Base-by-base conservation (phyloP, 371 early-diverging fungal species). In the Rozella allomycis region DNA sequence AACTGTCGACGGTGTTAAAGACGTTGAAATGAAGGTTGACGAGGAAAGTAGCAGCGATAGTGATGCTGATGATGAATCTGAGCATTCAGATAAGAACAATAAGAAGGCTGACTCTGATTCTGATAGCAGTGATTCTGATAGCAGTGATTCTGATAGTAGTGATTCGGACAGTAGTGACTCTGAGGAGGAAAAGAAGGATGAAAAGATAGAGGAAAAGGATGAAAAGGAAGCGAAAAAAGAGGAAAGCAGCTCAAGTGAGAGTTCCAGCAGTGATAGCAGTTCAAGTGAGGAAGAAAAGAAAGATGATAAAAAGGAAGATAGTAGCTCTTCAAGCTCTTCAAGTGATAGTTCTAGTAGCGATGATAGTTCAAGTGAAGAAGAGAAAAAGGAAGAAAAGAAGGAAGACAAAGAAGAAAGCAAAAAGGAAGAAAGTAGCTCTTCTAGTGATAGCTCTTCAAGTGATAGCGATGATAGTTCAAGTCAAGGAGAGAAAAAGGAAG, bases 271-370 rank as follows among this genome's bases (percentile, higher is more conserved):
- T 8, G 37, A 40, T 33, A 29, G 25, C 25, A 31, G 42, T 25
- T 19, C 25, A 4, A 26, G 17, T 20, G 5, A 23, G 18, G 13
- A 40, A 12, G 38, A 22, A 6, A 33, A 26, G 14, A 32, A 40
- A 23, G 42, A 20, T 2, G 43, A 26, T 20, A 22, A 30, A 14
- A 14, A 14, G 13, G 26, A 43, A 3, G 25, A 23, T 0, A 33
- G 36, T 7, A 26, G 28, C 29, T 28, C 34, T 23, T 23, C 23
- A 30, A 33, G 26, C 26, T 37, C 35, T 14, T 35, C 33, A 11
- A 45, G 45, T 32, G 39, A 40, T 22, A 37, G 35, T 3, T 39
- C 42, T 5, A 36, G 28, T 20, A 42, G 42, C 3, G 45, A 32
- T 7, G 41, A 43, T 11, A 35, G 34, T 3, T 35, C 30, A 16